Evolutionary conservation across 2,329 filamentous ascomycete species (phyloP).

Genomic region (Cladophialophora chaetospira): DNA sequence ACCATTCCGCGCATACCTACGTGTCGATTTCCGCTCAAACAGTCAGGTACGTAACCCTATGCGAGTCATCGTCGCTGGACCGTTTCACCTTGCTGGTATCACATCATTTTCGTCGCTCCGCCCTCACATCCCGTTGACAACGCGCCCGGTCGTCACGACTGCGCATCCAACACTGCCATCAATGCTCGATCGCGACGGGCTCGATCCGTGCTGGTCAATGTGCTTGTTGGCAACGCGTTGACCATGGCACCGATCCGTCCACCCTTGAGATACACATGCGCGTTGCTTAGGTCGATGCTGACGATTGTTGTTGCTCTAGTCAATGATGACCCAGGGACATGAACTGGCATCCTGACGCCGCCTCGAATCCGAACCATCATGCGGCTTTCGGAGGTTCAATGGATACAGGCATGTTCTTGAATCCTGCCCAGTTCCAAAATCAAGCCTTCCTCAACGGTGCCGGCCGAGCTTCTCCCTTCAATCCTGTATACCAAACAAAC

Average conservation of each 20-base stretch:
- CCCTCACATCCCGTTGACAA: slow-evolving; percentile 11
- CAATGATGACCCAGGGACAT: slow-evolving; percentile 54
- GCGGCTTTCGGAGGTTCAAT: slow-evolving; percentile 49
- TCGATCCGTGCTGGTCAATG: slow-evolving; percentile 7
- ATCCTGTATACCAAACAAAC: slow-evolving; percentile 79
- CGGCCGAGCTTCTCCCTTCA: slow-evolving; percentile 78
- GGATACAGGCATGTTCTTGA: slow-evolving; percentile 53
- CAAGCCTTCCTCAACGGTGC: slow-evolving; percentile 75
- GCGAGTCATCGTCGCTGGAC: slow-evolving; percentile 18
- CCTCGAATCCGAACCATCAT: slow-evolving; percentile 52
- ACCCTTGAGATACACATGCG: slow-evolving; percentile 18
- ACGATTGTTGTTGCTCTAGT: slow-evolving; percentile 37
- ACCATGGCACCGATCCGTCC: not conserved
- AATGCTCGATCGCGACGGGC: slow-evolving; percentile 12
- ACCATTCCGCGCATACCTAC: slow-evolving; percentile 32
- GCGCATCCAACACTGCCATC: slow-evolving; percentile 13
- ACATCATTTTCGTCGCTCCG: not conserved
- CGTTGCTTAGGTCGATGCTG: slow-evolving; percentile 29
- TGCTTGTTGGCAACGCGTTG: slow-evolving; percentile 5
- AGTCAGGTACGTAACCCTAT: slow-evolving; percentile 34
- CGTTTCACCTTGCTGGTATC: slow-evolving; percentile 13
- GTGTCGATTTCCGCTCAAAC: slow-evolving; percentile 33
- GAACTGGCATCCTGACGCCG: slow-evolving; percentile 55
- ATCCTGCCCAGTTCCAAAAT: slow-evolving; percentile 55
- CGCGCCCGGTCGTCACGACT: slow-evolving; percentile 19